Base-by-base conservation (phyloP, 208 protist genomes). In the Trypanosoma brucei region DNA sequence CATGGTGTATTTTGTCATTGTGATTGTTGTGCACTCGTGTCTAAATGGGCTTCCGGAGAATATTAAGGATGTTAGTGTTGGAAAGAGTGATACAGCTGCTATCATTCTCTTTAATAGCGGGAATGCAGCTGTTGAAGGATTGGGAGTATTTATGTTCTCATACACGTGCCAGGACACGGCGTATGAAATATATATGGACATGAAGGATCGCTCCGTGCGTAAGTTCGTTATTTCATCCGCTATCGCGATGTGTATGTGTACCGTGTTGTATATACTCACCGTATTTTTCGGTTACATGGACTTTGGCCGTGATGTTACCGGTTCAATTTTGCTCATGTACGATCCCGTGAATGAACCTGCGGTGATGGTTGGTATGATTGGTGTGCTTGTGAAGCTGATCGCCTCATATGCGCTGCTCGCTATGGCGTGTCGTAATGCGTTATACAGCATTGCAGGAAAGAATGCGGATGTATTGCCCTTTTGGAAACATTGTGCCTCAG, bases 211-310 rank as follows among this genome's bases (percentile, higher is more conserved):
- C 13, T 72, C 69, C 9, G 70, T 65, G 55, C 60, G 39, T 8
- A 71, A 72, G 39, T 76, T 88, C 62, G 76, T 68, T 51, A 31
- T 81, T 1, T 68, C 64, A 3, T 66, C 75, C 13, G 50, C 55
- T 7, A 57, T 88, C 8, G 77, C 73, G 4, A 78, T 88, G 50
- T 30, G 42, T 5, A 50, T 92, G 35, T 88, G 79, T 68, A 78
- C 75, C 34, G 55, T 66, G 2, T 56, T 92, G 22, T 92, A 92
- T 77, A 58, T 72, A 37, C 49, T 80, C 33, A 65, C 72, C 3
- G 76, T 74, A 1, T 38, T 88, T 49, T 86, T 87, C 46, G 85
- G 86, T 6, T 86, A 90, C 68, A 49, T 84, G 2, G 83, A 87
- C 72, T 90, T 90, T 49, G 78, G 79, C 14, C 22, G 61, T 2